Evolutionary conservation across 441 rosid species (phyloP), one percentile per base, ranked within the genome.

Genomic region (Erodium chrysanthum): DNA sequence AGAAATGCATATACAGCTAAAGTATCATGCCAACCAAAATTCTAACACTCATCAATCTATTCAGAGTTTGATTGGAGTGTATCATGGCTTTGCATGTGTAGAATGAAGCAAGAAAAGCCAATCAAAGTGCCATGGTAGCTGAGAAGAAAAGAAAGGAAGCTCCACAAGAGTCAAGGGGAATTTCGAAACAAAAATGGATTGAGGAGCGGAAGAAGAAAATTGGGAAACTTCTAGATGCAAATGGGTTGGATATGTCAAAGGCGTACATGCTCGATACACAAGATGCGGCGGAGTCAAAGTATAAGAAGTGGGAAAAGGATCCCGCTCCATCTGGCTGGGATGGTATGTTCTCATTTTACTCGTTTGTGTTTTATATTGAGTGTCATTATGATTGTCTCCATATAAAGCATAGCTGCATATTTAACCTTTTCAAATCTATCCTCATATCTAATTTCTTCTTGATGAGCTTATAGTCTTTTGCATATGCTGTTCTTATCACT

Each of bases 261-360:
- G 89, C 96, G 23, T 89, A 80, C 69, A 89, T 88, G 94, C 82
- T 91, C 29, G 97, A 94, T 72, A 94, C 97, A 12, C 96, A 89
- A 72, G 96, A 85, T 81, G 82, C 86, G 42, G 97, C 96, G 0
- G 96, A 91, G 85, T 58, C 84, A 31, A 94, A 91, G 72, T 94
- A 91, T 76, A 89, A 94, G 82, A 94, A 94, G 58, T 88, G 98
- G 97, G 97, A 89, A 65, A 91, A 91, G 72, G 97, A 88, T 72
- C 94, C 96, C 12, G 96, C 97, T 25, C 97, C 97, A 35, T 78
- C 72, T 74, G 96, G 97, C 73, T 91, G 97, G 96, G 98, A 94
- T 73, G 97, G 98, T 91, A 82, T 60, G 87, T 69, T 12, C 35
- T 2, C 2, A 27, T 27, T 31, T 2, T 31, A 31, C 35, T 31